These are phyloP conservation scores for Thraustotheca clavata DNA, from an alignment of 352 stramenopile species.

Conservation along the genomic window DNA sequence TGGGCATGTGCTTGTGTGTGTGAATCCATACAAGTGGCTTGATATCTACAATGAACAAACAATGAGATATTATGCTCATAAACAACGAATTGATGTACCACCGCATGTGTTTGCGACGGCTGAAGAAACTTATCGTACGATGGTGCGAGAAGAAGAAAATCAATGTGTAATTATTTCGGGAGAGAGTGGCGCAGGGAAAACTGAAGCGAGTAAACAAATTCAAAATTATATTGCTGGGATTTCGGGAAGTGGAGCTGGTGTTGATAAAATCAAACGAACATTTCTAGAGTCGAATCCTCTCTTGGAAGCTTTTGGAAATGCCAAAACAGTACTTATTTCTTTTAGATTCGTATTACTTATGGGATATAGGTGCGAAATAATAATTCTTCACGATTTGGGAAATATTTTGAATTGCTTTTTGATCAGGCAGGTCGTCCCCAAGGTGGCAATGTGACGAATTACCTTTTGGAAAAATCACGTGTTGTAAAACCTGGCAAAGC, in stretches of 20 bases:
- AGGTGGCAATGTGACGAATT: slow-evolving; percentile 88
- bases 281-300: slow-evolving; percentile 94
- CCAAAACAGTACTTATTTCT: slow-evolving; percentile 55
- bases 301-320: slow-evolving; percentile 95
- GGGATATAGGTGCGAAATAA: slow-evolving; percentile 71
- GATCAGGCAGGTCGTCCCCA: slow-evolving; percentile 73
- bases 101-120: slow-evolving; percentile 82
- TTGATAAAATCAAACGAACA: slow-evolving; percentile 83
- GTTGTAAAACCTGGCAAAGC: slow-evolving; percentile 77
- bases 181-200: slow-evolving; percentile 80
- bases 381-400: slow-evolving; percentile 94
- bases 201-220: slow-evolving; percentile 84
- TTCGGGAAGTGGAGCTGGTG: slow-evolving; percentile 57
- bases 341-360: not conserved
- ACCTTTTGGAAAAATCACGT: slow-evolving; percentile 88
- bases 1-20: slow-evolving; percentile 77
- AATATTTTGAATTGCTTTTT: slow-evolving; percentile 94
- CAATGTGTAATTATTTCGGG: slow-evolving; percentile 87
- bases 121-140: slow-evolving; percentile 80
- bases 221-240: slow-evolving; percentile 86
- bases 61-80: slow-evolving; percentile 78
- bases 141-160: slow-evolving; percentile 84
- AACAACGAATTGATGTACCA: slow-evolving; percentile 73
- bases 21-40: slow-evolving; percentile 88
- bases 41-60: slow-evolving; percentile 79